These are phyloP conservation scores for Orbilia quercus DNA, from an alignment of 2,329 filamentous ascomycete species.

Conservation along the genomic window DNA sequence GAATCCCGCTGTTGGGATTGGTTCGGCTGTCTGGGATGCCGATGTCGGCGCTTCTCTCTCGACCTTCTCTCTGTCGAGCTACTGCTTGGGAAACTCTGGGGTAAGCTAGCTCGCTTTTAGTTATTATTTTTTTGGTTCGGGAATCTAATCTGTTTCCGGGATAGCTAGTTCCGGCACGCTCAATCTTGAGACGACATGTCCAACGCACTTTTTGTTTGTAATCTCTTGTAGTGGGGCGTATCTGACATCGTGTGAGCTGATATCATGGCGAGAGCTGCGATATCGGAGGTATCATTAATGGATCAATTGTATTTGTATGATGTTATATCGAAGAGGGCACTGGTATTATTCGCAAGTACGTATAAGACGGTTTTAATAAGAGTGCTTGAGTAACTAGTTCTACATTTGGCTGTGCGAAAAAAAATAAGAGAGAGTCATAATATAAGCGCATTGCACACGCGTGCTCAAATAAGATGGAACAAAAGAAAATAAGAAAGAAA, in stretches of 20 bases:
- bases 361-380: too few species aligned
- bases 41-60: slow-evolving; percentile 35
- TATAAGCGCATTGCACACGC: slow-evolving; percentile 23
- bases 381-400: slow-evolving; percentile 13
- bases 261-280: slow-evolving; percentile 26
- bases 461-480: background rate
- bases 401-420: slow-evolving; percentile 33
- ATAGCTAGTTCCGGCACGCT: slow-evolving; percentile 19
- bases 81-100: slow-evolving; percentile 24
- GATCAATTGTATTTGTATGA: background rate
- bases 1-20: slow-evolving; percentile 43
- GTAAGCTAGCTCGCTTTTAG: too few species aligned
- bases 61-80: too few species aligned
- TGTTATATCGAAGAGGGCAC: slow-evolving; percentile 5
- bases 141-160: slow-evolving; percentile 38
- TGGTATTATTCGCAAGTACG: too few species aligned
- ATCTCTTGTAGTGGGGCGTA: background rate
- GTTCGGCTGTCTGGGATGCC: slow-evolving; percentile 27
- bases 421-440: background rate
- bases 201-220: slow-evolving; percentile 30
- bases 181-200: slow-evolving; percentile 44
- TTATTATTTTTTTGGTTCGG: too few species aligned
- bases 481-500: slow-evolving; percentile 16
- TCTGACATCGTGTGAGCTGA: too few species aligned
- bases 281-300: slow-evolving; percentile 12